Percentiles rank a stretch among this genome's conserved stretches.
These are phyloP conservation scores for Cadophora sp. DNA, from an alignment of 2,329 filamentous ascomycete species.

Conservation along the genomic window DNA sequence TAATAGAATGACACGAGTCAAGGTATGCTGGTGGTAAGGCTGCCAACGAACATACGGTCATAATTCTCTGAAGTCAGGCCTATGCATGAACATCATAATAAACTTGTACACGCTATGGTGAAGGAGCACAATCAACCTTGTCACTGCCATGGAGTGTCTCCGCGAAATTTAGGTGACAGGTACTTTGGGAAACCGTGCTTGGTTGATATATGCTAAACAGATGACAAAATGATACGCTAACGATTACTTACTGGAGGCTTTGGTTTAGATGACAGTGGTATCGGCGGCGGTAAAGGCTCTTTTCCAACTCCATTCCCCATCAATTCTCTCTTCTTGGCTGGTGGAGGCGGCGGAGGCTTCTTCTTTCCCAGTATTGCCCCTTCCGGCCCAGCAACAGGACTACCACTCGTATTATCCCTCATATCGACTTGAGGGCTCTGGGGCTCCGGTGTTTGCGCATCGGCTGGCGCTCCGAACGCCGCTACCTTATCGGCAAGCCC, in stretches of 20 bases:
- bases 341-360: slow-evolving; percentile 46
- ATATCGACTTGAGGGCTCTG: slow-evolving; percentile 25
- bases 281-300: slow-evolving; percentile 35
- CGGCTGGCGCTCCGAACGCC: slow-evolving; percentile 28
- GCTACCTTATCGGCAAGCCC: slow-evolving; percentile 43
- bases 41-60: background rate
- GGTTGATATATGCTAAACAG: slow-evolving; percentile 7
- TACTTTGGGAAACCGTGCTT: background rate
- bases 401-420: slow-evolving; percentile 27
- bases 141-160: background rate
- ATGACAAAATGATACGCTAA: slow-evolving; percentile 22
- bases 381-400: slow-evolving; percentile 4
- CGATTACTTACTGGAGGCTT: slow-evolving; percentile 42
- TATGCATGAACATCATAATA: background rate
- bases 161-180: background rate
- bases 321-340: slow-evolving; percentile 40
- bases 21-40: too few species aligned
- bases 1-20: background rate
- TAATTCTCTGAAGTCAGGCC: background rate
- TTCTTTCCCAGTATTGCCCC: slow-evolving; percentile 37
- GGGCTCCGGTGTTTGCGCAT: slow-evolving; percentile 23
- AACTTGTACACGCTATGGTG: background rate
- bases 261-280: slow-evolving; percentile 44
- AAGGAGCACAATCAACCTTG: background rate
- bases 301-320: slow-evolving; percentile 19